Evolutionary conservation across 2,329 filamentous ascomycete species (phyloP), one percentile per base, ranked within the genome.

Genomic region (Rasamsonia emersonii): DNA sequence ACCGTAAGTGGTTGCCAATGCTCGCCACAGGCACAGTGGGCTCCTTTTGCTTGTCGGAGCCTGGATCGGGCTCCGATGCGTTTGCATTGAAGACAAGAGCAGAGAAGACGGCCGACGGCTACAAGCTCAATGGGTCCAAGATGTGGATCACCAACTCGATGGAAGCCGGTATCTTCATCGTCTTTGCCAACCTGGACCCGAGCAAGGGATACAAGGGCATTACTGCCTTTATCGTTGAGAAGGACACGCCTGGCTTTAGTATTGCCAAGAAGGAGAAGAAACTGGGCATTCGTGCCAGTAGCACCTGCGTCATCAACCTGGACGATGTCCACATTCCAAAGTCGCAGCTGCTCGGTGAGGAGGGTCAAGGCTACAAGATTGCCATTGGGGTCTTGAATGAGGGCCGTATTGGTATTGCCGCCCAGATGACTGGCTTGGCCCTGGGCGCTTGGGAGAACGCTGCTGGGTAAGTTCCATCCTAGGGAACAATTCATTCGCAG

Each of bases 201-300:
- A 79, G 76, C 65, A 86, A 89, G 67, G 89, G 86, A 32, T 95
- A 98, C 73, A 89, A 88, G 64, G 91, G 91, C 37, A 98, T 98
- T 61, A 88, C 86, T 2, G 91, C 91, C 32, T 98, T 98, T 58
- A 69, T 98, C 39, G 79, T 96, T 24, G 88, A 95, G 64, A 95
- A 94, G 70, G 80, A 71, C 51, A 83, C 77, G 30, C 79, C 81
- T 34, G 91, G 91, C 19, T 95, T 98, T 70, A 79, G 76, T 39
- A 93, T 98, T 52, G 86, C 91, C 24, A 98, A 98, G 76, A 98
- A 98, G 71, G 91, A 98, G 72, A 96, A 96, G 81, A 98, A 98
- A 71, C 79, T 98, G 29, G 91, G 91, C 37, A 98, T 98, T 67
- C 81, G 76, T 54, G 91, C 91, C 33, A 93, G 84, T 65, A 93